Conservation (phyloP, 169 alveolate species). For the Sarcocystis neurona region DNA sequence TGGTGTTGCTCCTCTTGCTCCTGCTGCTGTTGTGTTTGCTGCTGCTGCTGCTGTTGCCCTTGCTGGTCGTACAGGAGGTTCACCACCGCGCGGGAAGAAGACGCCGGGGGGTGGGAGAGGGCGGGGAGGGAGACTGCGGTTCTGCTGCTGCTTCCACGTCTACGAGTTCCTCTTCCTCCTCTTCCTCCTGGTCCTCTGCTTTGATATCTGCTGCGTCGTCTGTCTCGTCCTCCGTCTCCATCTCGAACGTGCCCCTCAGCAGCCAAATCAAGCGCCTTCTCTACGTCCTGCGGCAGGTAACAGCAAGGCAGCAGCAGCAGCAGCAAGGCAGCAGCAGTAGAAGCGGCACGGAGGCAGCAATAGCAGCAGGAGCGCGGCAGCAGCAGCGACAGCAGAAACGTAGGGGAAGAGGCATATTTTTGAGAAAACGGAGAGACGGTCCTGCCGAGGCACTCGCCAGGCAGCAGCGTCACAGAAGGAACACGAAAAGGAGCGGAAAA, state of each 20-base stretch:
- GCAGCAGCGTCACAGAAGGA: too few relatives aligned
- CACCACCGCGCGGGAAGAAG: conserved; percentile 23
- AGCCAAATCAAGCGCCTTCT: conserved; percentile 27
- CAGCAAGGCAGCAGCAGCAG: background rate
- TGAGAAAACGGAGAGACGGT: too few relatives aligned
- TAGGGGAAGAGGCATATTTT: too few relatives aligned
- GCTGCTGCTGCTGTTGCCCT: background rate
- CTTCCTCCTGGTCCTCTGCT: conserved; percentile 18
- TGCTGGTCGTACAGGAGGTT: conserved; percentile 5
- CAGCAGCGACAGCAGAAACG: too few relatives aligned
- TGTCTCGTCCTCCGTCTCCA: conserved; percentile 40
- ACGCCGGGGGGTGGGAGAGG: conserved; percentile 25
- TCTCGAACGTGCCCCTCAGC: conserved; percentile 36
- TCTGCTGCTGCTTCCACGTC: too few relatives aligned
- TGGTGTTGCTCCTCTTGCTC: too few relatives aligned
- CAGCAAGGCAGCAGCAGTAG: too few relatives aligned
- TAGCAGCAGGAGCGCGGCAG: too few relatives aligned
- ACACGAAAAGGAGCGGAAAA: too few relatives aligned
- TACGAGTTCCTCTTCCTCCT: background rate
- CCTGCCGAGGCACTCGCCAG: too few relatives aligned
- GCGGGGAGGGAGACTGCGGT: conserved; percentile 11
- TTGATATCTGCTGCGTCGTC: background rate
- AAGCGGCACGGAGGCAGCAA: too few relatives aligned
- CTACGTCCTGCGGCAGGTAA: conserved; percentile 13
- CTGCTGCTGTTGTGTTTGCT: background rate